Evolutionary conservation across 1,284 basidiomycete genomes (phyloP), one percentile per base, ranked within the genome.

Genomic region (Lentinula novae-zelandiae): DNA sequence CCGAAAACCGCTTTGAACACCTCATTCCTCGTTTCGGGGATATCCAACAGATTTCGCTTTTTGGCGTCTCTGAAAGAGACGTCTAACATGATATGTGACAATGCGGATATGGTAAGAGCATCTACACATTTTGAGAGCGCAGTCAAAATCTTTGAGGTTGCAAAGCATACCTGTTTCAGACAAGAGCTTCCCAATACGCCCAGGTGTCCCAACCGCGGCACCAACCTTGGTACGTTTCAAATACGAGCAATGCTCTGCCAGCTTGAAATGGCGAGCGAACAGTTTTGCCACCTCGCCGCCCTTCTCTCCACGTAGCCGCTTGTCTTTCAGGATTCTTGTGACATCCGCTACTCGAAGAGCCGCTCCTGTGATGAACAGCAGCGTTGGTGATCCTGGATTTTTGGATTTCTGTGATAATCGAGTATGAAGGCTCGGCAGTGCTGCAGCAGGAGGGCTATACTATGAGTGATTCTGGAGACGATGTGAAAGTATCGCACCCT

Each of bases 211-310:
- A 27, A 88, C 88, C 36, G 91, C 92, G 33, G 86, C 80, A 17
- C 86, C 87, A 52, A 94, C 81, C 69, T 87, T 90, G 15, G 90
- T 91, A 64, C 83, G 80, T 70, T 81, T 81, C 66, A 95, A 77
- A 74, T 92, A 91, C 17, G 82, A 75, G 66, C 89, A 83, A 70
- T 95, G 92, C 62, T 93, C 88, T 58, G 86, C 78, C 49, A 95
- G 78, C 74, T 93, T 94, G 75, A 93, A 86, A 70, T 95, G 92
- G 72, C 86, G 92, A 50, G 92, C 90, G 68, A 95, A 95, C 38
- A 93, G 79, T 71, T 95, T 95, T 34, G 89, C 92, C 46, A 93
- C 85, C 64, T 93, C 90, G 33, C 88, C 90, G 61, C 90, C 86
- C 71, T 90, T 92, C 57, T 91, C 85, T 57, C 88, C 86, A 67